Evolutionary conservation across 345 rosid species (phyloP), one percentile per base, ranked within the genome.

Genomic region (Gossypium australe): DNA sequence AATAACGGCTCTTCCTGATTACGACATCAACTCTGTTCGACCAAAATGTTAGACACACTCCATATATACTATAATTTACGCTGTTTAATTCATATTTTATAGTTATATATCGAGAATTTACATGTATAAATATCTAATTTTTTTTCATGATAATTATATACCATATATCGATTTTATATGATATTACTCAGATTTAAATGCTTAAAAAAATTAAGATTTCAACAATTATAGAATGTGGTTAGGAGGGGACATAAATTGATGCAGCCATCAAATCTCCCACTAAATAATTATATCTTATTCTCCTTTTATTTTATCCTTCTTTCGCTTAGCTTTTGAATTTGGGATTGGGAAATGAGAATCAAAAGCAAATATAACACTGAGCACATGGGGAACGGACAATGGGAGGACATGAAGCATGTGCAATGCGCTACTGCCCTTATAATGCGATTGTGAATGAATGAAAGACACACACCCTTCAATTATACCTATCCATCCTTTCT

Each of bases 321-420:
- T 69, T 69, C 27, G 2, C 38, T 4, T 0, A 4, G 38, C 53
- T 11, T 51, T 51, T 51, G 16, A 29, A 56, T 18, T 56, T n/a
- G 60, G 60, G 24, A 48, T 20, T 67, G n/a, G 55, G 70, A 67
- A 48, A 11, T 67, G n/a, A 29, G 71, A 67, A 67, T 67, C 34
- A 45, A 67, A 62, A 16, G 11, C 18, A 38, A 41, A 64, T 17
- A 38, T 7, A 13, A 51, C 17, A 45, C 18, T 69, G 9, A 48
- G 73, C 73, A 69, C 59, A 51, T 69, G 73, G 59, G 25, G 6
- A 24, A 14, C 11, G 2, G 58, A 51, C n/a, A 22, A 45, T 20
- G 18, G 38, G 14, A 69, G 38, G 14, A 69, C 59, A 29, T 69
- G 60, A 11, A 10, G 45, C 73, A 69, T 69, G 72, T 58, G 12